Base-by-base conservation (phyloP, 306 rosid species). In the Sindora glabra region DNA sequence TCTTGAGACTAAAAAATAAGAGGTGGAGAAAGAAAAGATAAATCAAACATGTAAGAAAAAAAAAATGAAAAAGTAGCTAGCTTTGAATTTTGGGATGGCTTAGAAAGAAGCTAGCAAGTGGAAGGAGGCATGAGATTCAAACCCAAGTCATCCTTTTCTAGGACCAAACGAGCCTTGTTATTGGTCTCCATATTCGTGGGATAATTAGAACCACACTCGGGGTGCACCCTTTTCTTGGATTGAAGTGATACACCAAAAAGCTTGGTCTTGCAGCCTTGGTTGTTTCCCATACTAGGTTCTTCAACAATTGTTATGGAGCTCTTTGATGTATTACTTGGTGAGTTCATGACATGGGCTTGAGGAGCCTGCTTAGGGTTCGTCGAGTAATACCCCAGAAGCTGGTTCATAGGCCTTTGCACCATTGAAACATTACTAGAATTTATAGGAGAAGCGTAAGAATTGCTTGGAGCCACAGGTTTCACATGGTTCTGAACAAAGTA, bases 61-160 rank as follows among this genome's bases (percentile, higher is more conserved):
- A 3, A 26, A n/a, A n/a, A n/a, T n/a, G n/a, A n/a, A n/a, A n/a
- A 47, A 62, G 51, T 8, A 48, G 41, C 36, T 58, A 67, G 21
- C 49, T 76, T 34, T 12, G 53, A 30, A 65, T 59, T 36, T 62
- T 57, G 3, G 68, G 45, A 15, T n/a, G 51, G 40, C n/a, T n/a
- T n/a, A n/a, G n/a, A n/a, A n/a, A n/a, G n/a, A n/a, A 49, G 48
- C 77, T 86, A 92, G 83, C 82, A 82, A 32, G 84, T 59, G 3
- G 96, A 92, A 18, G 94, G 90, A 67, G 99, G 97, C 99, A 89
- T 92, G 29, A 92, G 99, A 73, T 89, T 87, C 64, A 92, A 90
- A 33, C 90, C 90, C 62, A 92, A 71, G 58, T 92, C 95, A 80
- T 83, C 86, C 42, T 86, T 86, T 46, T 84, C 97, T 79, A 89